These are phyloP conservation scores for Veloboletus limbatus DNA, from an alignment of 1,284 basidiomycete species.

Conservation along the genomic window DNA sequence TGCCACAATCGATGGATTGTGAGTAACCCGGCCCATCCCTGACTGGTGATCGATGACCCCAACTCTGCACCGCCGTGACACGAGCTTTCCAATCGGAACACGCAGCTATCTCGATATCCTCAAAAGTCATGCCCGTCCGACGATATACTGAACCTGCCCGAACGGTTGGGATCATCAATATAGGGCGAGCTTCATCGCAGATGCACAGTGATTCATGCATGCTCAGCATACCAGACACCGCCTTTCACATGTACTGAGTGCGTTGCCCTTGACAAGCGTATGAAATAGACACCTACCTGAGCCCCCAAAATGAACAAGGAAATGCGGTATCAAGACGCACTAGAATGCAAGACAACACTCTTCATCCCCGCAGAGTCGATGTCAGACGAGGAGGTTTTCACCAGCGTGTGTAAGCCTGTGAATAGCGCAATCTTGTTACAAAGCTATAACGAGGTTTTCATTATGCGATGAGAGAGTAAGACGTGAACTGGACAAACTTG, in stretches of 20 bases:
- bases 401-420: slow-evolving; percentile 25
- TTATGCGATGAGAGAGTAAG: neutral
- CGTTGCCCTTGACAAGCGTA: neutral
- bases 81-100: neutral
- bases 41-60: neutral
- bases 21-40: too few species aligned
- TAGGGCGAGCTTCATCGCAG: neutral
- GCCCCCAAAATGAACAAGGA: neutral
- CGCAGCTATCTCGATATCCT: neutral
- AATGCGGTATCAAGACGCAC: neutral
- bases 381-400: slow-evolving; percentile 16
- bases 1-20: neutral
- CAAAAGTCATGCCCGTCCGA: too few species aligned
- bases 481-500: slow-evolving; percentile 42
- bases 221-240: neutral
- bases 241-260: neutral
- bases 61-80: neutral
- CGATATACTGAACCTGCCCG: neutral
- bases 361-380: slow-evolving; percentile 14
- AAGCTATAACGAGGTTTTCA: slow-evolving; percentile 22
- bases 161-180: neutral
- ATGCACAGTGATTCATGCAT: too few species aligned
- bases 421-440: slow-evolving; percentile 40
- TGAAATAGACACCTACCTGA: neutral
- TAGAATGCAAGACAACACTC: neutral